Percentiles rank a stretch among this genome's conserved stretches.
Evolutionary conservation across 2,329 filamentous ascomycete genomes (phyloP).

Genomic region (Pseudogymnoascus verrucosus): DNA sequence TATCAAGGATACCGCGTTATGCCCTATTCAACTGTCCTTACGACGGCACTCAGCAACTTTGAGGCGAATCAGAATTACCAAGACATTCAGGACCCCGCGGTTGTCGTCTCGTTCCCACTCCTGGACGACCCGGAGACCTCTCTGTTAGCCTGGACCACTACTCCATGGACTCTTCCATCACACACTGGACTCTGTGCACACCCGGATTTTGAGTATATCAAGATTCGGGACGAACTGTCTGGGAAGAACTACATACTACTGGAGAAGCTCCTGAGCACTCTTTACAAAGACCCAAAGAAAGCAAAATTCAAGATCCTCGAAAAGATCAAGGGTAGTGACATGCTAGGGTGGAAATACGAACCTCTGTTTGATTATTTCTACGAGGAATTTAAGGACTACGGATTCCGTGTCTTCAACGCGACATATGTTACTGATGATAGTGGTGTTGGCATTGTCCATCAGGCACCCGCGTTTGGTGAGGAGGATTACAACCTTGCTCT

Average conservation of each 20-base stretch:
- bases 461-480: constrained; percentile 88
- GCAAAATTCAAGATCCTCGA: constrained; percentile 80
- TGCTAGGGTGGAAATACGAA: constrained; percentile 83
- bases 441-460: constrained; percentile 90
- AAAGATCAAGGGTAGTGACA: constrained; percentile 72
- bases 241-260: constrained; percentile 80
- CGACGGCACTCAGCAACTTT: constrained; percentile 85
- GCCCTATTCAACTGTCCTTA: constrained; percentile 88
- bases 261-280: constrained; percentile 68
- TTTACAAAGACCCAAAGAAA: constrained; percentile 95
- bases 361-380: constrained; percentile 87
- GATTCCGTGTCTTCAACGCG: constrained; percentile 75
- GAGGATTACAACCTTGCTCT: constrained; percentile 86
- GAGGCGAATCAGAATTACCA: constrained; percentile 94
- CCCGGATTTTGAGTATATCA: constrained; percentile 78
- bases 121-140: constrained; percentile 66
- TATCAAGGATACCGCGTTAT: constrained; percentile 90
- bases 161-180: constrained; percentile 78
- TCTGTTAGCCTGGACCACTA: constrained; percentile 84
- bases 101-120: constrained; percentile 83
- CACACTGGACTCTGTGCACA: constrained; percentile 71
- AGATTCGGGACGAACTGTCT: constrained; percentile 74
- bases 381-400: constrained; percentile 77
- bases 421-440: constrained; percentile 83
- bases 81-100: constrained; percentile 81